Base-by-base conservation (phyloP, 768 basidiomycete genomes). In the Boletus rubescentipes region DNA sequence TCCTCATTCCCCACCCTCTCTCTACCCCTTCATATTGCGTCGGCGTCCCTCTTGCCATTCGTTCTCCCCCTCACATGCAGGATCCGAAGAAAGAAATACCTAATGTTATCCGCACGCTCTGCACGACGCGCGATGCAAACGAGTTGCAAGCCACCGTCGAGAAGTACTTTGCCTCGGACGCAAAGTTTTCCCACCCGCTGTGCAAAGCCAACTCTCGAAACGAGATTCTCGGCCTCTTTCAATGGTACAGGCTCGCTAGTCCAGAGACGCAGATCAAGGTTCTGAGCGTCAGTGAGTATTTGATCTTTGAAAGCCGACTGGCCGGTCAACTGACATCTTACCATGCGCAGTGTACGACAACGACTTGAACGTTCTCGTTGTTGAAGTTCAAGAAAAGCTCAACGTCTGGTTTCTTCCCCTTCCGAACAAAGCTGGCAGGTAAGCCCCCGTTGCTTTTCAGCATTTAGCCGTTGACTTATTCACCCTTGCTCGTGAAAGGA, bases 201-300 rank as follows among this genome's bases (percentile, higher is more conserved):
- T 85, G 78, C 72, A 75, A 64, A 0, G 74, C 77, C n/a, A 74
- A 75, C 49, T 85, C 85, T 15, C 75, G 85, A 47, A 77, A 82
- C 16, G 68, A 71, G 18, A 71, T 87, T 26, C 71, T 86, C 4
- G 61, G 82, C 75, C 38, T 63, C 30, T 85, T 81, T 63, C 82
- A 85, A 79, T 87, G 84, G 83, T 84, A 85, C 64, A 81, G 85
- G 46, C 72, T 87, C 32, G 66, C 85, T 63, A 85, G 83, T 12
- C 86, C 85, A 0, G 58, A 66, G 21, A 73, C 79, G 21, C 66
- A 76, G 9, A 58, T 79, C 34, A 55, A 72, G 2, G 71, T 83
- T 3, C 63, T 70, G 9, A 74, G 64, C 49, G 72, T 82, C 51
- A 73, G 82, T 80, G 50, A 69, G 79, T 72, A 30, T 44, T 45